phyloP scores from a whole-genome alignment of 129 eudicot genomes.

The Heracleum sosnowskyi region DNA sequence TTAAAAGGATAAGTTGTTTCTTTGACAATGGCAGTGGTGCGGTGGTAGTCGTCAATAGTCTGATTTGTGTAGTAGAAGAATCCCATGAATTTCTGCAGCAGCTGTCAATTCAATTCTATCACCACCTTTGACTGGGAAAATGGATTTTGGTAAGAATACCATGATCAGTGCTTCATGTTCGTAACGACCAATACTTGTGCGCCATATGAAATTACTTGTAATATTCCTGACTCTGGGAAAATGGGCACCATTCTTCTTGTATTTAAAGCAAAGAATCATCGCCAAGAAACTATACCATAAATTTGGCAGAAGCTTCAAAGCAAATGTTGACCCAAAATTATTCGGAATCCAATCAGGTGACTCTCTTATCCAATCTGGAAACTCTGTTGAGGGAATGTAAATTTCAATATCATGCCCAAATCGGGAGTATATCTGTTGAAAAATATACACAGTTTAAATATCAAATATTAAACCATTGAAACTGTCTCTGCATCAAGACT shows the following conservation, averaged over 20 bases:
- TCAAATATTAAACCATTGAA: too few species aligned
- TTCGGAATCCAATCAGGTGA: background rate
- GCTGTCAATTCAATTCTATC: background rate
- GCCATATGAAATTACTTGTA: background rate
- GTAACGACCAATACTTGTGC: background rate
- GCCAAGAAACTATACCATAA: background rate
- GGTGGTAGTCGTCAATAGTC: too few species aligned
- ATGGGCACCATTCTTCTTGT: background rate
- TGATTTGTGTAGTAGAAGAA: background rate
- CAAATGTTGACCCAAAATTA: background rate
- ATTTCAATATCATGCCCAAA: background rate
- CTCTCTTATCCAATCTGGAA: background rate
- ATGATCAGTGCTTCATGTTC: too few species aligned
- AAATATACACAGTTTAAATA: too few species aligned
- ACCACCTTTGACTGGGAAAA: background rate
- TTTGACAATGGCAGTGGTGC: background rate
- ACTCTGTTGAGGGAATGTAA: background rate
- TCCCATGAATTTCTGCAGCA: background rate
- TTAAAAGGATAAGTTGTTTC: too few species aligned
- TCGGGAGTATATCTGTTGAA: background rate
- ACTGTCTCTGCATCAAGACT: too few species aligned
- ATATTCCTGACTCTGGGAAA: background rate
- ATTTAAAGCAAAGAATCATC: background rate
- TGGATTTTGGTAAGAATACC: background rate
- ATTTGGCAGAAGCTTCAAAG: background rate